A percentile compares a stretch with the other conserved stretches of the same genome.
Evolutionary conservation across 78 protist species (phyloP).

Genomic region (Speleostelium caveatum): DNA sequence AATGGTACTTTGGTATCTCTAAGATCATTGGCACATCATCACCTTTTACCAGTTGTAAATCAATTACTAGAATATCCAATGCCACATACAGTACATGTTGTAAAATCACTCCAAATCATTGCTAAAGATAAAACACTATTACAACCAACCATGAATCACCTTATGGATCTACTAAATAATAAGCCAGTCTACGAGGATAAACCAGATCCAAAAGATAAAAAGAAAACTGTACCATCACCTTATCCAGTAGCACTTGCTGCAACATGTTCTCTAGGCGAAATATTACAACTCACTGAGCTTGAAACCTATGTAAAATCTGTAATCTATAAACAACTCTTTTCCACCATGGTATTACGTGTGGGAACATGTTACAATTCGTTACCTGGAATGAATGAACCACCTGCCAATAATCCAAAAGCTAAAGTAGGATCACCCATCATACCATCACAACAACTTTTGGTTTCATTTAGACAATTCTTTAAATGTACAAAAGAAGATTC

Average conservation of each 20-base stretch:
- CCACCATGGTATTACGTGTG: constrained; percentile 56
- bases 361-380: constrained; percentile 66
- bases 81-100: constrained; percentile 74
- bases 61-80: constrained; percentile 67
- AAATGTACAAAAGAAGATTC: constrained; percentile 42
- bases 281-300: constrained; percentile 61
- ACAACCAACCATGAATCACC: constrained; percentile 32
- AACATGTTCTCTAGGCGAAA: constrained; percentile 83
- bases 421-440: constrained; percentile 3
- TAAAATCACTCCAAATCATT: constrained; percentile 73
- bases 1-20: constrained; percentile 84
- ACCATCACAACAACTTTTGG: constrained; percentile 67
- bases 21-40: constrained; percentile 76
- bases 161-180: constrained; percentile 76
- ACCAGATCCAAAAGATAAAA: constrained; percentile 70
- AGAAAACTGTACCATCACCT: constrained; percentile 52
- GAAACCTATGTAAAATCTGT: constrained; percentile 9
- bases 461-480: constrained; percentile 61
- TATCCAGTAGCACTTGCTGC: constrained; percentile 60
- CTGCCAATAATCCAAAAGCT: constrained; percentile 13
- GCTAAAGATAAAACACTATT: constrained; percentile 71
- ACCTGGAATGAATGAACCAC: constrained; percentile 17
- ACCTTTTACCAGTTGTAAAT: constrained; percentile 30
- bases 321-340: constrained; percentile 54
- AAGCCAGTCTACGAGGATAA: constrained; percentile 77